phyloP scores from a whole-genome alignment of 805 yeast species.

The Kuraishia cidri region DNA sequence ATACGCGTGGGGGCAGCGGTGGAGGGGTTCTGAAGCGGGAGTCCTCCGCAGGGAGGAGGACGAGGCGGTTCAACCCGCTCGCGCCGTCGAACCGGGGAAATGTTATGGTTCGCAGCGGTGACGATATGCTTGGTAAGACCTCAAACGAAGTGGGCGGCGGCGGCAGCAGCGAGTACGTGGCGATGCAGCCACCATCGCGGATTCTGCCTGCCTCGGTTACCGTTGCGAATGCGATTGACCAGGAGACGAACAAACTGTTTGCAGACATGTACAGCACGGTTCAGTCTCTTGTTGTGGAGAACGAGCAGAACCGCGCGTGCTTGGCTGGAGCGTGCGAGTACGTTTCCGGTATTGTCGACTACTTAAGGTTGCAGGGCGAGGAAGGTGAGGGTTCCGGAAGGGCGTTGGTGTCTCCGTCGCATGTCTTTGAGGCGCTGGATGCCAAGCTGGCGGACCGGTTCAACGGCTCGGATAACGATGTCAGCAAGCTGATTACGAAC shows the following conservation, averaged over 20 bases:
- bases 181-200: neutral
- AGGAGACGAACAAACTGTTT: neutral
- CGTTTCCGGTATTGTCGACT: neutral
- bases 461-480: neutral
- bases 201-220: neutral
- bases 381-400: neutral
- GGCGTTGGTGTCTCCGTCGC: neutral
- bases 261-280: neutral
- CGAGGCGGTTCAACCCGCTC: neutral
- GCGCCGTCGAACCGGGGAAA: too few relatives aligned
- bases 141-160: neutral
- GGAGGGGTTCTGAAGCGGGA: neutral
- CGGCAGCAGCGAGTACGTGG: constrained; percentile 1
- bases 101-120: neutral
- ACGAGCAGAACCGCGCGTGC: neutral
- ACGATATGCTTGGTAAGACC: neutral
- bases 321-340: neutral
- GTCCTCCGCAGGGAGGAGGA: neutral
- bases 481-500: neutral
- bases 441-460: neutral
- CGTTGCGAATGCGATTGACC: neutral
- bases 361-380: neutral
- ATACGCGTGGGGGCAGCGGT: neutral
- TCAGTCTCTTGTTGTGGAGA: constrained; percentile 1
- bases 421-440: neutral